Percentiles rank a stretch among this genome's conserved stretches.
Evolutionary conservation across 306 rosid genomes (phyloP).

Genomic region (Trifolium pratense): DNA sequence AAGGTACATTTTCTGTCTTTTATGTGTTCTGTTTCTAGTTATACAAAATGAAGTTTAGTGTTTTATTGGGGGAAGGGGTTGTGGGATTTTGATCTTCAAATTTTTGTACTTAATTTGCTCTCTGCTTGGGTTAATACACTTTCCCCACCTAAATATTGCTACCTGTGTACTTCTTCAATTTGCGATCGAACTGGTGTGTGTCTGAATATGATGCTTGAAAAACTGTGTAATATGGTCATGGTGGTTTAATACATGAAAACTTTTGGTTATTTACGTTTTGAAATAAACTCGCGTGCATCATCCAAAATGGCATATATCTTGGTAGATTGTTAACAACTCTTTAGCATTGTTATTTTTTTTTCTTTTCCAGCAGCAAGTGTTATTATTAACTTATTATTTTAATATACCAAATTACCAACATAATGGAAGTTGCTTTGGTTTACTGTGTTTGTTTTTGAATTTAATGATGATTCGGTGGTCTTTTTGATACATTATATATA

Average conservation of each 20-base stretch:
- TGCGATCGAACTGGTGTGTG: background rate
- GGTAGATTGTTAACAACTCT: background rate
- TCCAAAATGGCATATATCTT: constrained; percentile 13
- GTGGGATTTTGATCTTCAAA: background rate
- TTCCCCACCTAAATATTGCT: constrained; percentile 20
- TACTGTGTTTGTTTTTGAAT: background rate
- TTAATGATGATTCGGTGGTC: background rate
- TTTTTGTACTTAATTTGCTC: background rate
- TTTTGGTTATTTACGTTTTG: background rate
- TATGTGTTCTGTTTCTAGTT: constrained; percentile 25
- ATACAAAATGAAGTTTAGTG: constrained; percentile 22
- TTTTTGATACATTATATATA: background rate
- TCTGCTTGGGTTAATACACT: constrained; percentile 10
- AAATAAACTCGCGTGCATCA: constrained; percentile 18
- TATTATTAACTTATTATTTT: background rate
- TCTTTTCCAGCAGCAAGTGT: too few relatives aligned
- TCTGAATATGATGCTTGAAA: background rate
- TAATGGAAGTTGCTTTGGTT: constrained; percentile 29
- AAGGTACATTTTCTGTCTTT: constrained; percentile 60
- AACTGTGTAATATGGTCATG: background rate
- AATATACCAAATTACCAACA: background rate
- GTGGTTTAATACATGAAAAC: constrained; percentile 3
- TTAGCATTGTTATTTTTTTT: background rate
- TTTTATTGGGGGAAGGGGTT: background rate
- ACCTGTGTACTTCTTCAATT: background rate